Conservation (phyloP, 257 asterid species). For the Petunia axillaris region DNA sequence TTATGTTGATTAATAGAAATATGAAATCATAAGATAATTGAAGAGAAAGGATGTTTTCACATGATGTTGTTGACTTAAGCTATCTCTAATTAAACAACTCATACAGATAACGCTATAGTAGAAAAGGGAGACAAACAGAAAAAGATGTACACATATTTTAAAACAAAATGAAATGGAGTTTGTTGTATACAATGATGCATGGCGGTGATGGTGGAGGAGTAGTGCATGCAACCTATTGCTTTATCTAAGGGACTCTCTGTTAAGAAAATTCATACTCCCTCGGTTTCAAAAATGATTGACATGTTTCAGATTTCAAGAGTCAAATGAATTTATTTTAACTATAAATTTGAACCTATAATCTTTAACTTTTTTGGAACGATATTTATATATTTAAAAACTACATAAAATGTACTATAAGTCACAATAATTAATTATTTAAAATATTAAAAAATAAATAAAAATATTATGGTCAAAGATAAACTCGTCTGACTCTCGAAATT, state of each 20-base stretch:
- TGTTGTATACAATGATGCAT: slow-evolving; percentile 44
- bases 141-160: background rate
- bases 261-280: too few species aligned
- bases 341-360: too few species aligned
- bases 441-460: too few species aligned
- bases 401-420: too few species aligned
- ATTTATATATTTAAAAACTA: too few species aligned
- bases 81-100: background rate
- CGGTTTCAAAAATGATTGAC: too few species aligned
- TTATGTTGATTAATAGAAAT: background rate
- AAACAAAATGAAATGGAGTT: background rate
- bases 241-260: slow-evolving; percentile 28
- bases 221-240: slow-evolving; percentile 39
- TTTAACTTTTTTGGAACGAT: too few species aligned
- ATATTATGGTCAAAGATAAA: too few species aligned
- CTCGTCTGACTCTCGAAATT: too few species aligned
- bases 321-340: too few species aligned
- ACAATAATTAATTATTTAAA: too few species aligned
- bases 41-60: background rate
- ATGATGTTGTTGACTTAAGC: slow-evolving; percentile 10
- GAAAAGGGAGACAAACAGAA: background rate
- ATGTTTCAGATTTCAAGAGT: too few species aligned
- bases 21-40: slow-evolving; percentile 18
- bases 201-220: slow-evolving; percentile 32
- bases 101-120: background rate